Percentiles rank a stretch among this genome's conserved stretches.
These are phyloP conservation scores for Jacaranda mimosifolia DNA, from an alignment of 257 asterid genomes.

Conservation along the genomic window DNA sequence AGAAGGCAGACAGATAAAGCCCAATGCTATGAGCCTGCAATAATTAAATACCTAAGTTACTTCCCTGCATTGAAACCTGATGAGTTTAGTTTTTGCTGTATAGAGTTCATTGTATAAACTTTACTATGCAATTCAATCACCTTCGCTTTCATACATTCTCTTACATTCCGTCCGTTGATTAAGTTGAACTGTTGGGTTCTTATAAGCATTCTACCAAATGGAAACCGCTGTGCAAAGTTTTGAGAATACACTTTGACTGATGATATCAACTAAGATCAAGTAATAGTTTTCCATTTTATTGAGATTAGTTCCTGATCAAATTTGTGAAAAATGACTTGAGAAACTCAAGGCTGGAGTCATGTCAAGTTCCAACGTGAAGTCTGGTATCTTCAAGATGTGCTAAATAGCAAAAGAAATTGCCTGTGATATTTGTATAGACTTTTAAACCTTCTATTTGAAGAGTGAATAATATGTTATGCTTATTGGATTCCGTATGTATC, in stretches of 20 bases:
- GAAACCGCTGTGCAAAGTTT: conserved; percentile 21
- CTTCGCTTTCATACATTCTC: neutral
- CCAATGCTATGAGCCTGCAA: conserved; percentile 99
- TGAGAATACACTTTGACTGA: conserved; percentile 9
- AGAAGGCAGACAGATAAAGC: conserved; percentile 96
- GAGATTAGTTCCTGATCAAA: conserved; percentile 10
- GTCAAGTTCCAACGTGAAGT: too few species aligned
- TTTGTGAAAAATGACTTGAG: neutral
- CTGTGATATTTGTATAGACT: neutral
- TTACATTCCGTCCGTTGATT: neutral
- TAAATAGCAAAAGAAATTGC: too few species aligned
- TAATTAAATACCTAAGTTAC: conserved; percentile 92
- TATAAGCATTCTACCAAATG: conserved; percentile 8
- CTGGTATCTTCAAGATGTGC: too few species aligned
- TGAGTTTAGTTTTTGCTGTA: conserved; percentile 64
- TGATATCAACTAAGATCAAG: conserved; percentile 8
- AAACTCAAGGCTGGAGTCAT: too few species aligned
- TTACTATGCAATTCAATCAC: conserved; percentile 3
- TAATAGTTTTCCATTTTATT: conserved; percentile 1
- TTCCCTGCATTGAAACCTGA: conserved; percentile 88
- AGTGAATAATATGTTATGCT: neutral
- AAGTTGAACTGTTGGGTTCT: conserved; percentile 18
- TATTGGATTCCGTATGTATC: too few species aligned
- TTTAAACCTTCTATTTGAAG: conserved; percentile 13
- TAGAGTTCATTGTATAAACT: conserved; percentile 22